These are phyloP conservation scores for Fomitopsis palustris DNA, from an alignment of 1,284 basidiomycete species.

Conservation along the genomic window DNA sequence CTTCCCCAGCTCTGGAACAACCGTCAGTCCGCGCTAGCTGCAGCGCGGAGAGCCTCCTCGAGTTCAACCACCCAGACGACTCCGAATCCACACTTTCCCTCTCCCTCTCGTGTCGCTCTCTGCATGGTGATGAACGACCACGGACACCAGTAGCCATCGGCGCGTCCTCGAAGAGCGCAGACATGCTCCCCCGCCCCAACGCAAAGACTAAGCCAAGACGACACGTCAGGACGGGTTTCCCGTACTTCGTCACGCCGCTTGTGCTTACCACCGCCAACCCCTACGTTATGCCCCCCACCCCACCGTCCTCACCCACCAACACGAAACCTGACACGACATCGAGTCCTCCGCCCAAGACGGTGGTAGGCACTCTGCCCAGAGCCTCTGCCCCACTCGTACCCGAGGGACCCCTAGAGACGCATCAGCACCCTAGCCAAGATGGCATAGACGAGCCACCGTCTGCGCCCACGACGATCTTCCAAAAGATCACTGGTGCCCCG, in stretches of 20 bases:
- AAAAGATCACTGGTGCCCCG: background rate
- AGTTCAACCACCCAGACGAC: constrained; percentile 1
- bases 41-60: constrained; percentile 4
- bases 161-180: background rate
- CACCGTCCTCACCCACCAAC: constrained; percentile 8
- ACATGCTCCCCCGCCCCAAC: background rate
- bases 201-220: constrained; percentile 5
- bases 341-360: constrained; percentile 9
- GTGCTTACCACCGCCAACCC: constrained; percentile 13
- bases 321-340: constrained; percentile 1
- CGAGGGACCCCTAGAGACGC: too few relatives aligned
- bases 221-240: constrained; percentile 8
- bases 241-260: constrained; percentile 10
- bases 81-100: constrained; percentile 3
- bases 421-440: background rate
- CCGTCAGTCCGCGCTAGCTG: background rate
- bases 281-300: constrained; percentile 15
- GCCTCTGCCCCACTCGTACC: too few relatives aligned
- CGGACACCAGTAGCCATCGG: background rate
- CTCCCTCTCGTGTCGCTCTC: background rate
- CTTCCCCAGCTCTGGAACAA: background rate
- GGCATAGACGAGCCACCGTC: background rate
- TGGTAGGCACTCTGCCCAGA: constrained; percentile 4
- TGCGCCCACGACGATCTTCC: background rate
- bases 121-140: background rate